Conservation (phyloP, 371 early-diverging fungal genomes). For the Polyrhizophydium stewartii region DNA sequence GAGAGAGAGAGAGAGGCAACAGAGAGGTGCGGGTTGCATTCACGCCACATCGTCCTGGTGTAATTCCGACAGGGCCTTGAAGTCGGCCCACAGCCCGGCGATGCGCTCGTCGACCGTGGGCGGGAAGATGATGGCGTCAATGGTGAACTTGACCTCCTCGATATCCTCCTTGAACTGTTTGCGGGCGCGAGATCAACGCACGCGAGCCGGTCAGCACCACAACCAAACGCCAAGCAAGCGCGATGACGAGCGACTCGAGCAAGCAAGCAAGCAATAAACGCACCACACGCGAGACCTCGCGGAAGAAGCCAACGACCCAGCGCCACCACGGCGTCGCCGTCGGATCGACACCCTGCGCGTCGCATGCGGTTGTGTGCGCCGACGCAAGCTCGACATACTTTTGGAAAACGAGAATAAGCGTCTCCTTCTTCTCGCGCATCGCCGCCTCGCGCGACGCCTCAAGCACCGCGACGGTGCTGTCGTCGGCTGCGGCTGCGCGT, state of each 20-base stretch:
- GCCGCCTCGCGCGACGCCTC: constrained; percentile 65
- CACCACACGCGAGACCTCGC: constrained; percentile 67
- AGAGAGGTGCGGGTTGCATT: not conserved
- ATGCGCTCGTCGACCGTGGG: constrained; percentile 54
- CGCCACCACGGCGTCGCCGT: constrained; percentile 53
- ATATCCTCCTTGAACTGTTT: constrained; percentile 38
- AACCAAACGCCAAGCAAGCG: too few relatives aligned
- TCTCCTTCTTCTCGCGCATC: constrained; percentile 75
- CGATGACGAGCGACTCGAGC: too few relatives aligned
- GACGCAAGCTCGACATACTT: constrained; percentile 48
- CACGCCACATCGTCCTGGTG: not conserved
- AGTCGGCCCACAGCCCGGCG: constrained; percentile 51
- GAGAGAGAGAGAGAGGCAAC: not conserved
- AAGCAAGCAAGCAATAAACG: constrained; percentile 5
- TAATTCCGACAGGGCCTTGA: constrained; percentile 11
- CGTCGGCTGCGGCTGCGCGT: not conserved
- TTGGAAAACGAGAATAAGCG: constrained; percentile 69
- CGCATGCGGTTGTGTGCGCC: constrained; percentile 34
- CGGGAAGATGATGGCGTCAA: constrained; percentile 71
- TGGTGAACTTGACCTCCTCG: constrained; percentile 57
- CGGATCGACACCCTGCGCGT: constrained; percentile 40
- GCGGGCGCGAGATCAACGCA: too few relatives aligned
- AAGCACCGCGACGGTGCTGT: constrained; percentile 33
- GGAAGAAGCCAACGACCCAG: constrained; percentile 79
- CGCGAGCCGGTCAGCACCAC: too few relatives aligned